Base-by-base conservation (phyloP, 2,329 filamentous ascomycete genomes). In the Nothomitra cinnamomea region DNA sequence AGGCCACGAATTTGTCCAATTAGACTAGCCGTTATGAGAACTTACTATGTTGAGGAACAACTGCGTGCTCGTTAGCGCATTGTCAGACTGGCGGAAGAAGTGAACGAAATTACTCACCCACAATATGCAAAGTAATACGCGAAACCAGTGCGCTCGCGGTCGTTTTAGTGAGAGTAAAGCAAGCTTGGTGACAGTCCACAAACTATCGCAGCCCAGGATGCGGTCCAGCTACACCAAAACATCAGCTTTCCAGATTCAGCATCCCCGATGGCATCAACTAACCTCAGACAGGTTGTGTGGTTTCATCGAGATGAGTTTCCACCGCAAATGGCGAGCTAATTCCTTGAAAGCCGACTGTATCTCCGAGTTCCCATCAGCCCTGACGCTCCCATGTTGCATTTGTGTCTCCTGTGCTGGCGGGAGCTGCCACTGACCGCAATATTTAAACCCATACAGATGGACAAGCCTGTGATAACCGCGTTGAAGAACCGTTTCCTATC, bases 341-440 rank as follows among this genome's bases (percentile, higher is more conserved):
- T 51, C 24, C 36, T 53, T 53, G 8, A 53, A 10, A 8, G 51
- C 32, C n/a, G 51, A 51, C 48, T 51, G 35, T 13, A 47, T 47
- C n/a, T n/a, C n/a, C n/a, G n/a, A n/a, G n/a, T n/a, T n/a, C n/a
- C n/a, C n/a, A n/a, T n/a, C n/a, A n/a, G n/a, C n/a, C n/a, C n/a
- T n/a, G n/a, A n/a, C n/a, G n/a, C n/a, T n/a, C n/a, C n/a, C n/a
- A n/a, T n/a, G n/a, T n/a, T n/a, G n/a, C n/a, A n/a, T n/a, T 24
- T 17, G 42, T 7, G 17, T 10, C 10, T 17, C 28, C 48, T 38
- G 35, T 17, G 8, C 28, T 22, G 15, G 49, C 13, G 22, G 17
- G 22, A 51, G 15, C 21, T 13, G 22, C 15, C 8, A 50, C 51
- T 15, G 4, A 53, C 51, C 3, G 25, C 24, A 21, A 53, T 50